Base-by-base conservation (phyloP, 495 filamentous ascomycete genomes). In the Aspergillus nidulans region DNA sequence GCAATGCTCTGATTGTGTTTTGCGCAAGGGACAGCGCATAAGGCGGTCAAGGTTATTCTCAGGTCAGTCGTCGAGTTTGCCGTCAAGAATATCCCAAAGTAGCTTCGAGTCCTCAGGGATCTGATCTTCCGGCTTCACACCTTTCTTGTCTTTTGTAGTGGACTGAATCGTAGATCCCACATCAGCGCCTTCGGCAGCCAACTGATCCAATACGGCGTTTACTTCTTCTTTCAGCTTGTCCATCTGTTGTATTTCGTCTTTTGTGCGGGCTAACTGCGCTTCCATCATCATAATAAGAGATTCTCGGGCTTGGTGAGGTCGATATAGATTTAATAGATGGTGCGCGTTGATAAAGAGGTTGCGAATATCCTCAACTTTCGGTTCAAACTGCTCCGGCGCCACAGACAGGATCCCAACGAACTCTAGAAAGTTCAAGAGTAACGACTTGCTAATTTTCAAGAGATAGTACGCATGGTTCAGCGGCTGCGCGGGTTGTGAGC, bases 301-400 rank as follows among this genome's bases (percentile, higher is more conserved):
- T 71, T 97, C 95, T 34, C 94, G 76, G 21, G 92, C 91, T 69
- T 98, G 95, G 68, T 98, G 94, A 2, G 94, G 95, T 20, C 94
- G 85, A 69, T 97, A 97, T 54, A 94, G 85, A 67, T 98, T 98
- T 45, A 97, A 80, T 18, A 92, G 79, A 57, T 91, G 88, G 67
- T 97, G 90, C 49, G 91, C 86, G 69, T 97, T 96, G 62, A 90
- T 83, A 53, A 92, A 85, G 4, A 97, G 61, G 21, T 83, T 88
- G 60, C 84, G 77, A n/a, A 98, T 59, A 61, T 96, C 85, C 3
- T 81, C 71, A 24, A 91, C 77, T 63, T 92, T 92, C 16, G 84
- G 77, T 19, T 76, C 69, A 44, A 77, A 81, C 41, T 74, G 69
- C 18, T 80, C 76, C 0, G 90, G 87, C 20, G 86, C 77, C 2